Evolutionary conservation across 129 eudicot species (phyloP).

Genomic region (Smallanthus sonchifolius): DNA sequence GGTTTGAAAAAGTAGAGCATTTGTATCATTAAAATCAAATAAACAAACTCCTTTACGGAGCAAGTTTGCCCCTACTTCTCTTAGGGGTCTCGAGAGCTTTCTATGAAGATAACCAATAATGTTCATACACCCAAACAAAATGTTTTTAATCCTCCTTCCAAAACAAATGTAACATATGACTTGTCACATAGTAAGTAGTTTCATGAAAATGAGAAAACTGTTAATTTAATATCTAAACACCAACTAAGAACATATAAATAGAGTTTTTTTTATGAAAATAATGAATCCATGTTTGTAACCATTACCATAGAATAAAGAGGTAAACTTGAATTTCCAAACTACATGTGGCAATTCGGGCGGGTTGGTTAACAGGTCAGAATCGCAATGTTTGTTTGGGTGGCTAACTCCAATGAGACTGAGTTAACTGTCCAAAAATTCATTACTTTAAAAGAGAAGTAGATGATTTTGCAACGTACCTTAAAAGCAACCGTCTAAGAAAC

Average conservation of each 20-base stretch:
- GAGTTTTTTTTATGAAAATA: not conserved
- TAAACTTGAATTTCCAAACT: not conserved
- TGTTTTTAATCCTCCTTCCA: not conserved
- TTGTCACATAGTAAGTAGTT: not conserved
- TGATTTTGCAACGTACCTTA: constrained; percentile 47
- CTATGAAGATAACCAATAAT: not conserved
- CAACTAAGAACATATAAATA: not conserved
- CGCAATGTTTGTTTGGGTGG: not conserved
- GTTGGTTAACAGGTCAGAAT: not conserved
- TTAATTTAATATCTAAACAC: not conserved
- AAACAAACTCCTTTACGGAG: not conserved
- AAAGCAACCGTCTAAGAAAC: constrained; percentile 73
- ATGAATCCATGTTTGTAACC: not conserved
- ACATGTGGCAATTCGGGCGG: not conserved
- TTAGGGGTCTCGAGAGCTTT: not conserved
- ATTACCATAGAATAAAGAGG: not conserved
- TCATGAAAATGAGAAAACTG: not conserved
- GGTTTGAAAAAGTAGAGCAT: not conserved
- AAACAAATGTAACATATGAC: not conserved
- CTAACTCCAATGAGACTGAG: not conserved
- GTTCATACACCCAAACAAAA: not conserved
- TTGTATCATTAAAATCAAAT: not conserved
- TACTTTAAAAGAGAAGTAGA: not conserved
- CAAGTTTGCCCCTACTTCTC: not conserved
- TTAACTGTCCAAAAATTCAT: not conserved